Percentiles rank a stretch among this genome's conserved stretches.
Conservation (phyloP, 2,329 filamentous ascomycete species). For the Fusarium tuaranense region DNA sequence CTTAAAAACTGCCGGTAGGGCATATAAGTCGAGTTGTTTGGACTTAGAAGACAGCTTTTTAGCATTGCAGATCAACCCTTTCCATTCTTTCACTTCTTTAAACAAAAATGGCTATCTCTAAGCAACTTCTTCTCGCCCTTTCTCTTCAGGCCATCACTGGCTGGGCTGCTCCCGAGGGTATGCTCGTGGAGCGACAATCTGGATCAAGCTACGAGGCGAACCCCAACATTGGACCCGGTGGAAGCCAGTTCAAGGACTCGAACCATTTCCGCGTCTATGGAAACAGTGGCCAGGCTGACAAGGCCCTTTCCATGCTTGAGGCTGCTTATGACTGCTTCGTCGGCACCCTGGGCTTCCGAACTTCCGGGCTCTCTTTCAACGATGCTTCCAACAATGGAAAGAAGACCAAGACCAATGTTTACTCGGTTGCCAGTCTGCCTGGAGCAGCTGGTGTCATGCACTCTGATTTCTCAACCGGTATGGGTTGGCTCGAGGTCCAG, state of each 20-base stretch:
- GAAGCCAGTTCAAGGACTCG: constrained; percentile 45
- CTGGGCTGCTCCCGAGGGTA: background rate
- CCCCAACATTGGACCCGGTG: constrained; percentile 46
- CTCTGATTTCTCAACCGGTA: constrained; percentile 52
- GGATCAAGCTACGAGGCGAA: constrained; percentile 40
- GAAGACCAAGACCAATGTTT: constrained; percentile 60
- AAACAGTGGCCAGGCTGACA: constrained; percentile 36
- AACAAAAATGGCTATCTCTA: constrained; percentile 1
- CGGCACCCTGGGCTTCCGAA: constrained; percentile 50
- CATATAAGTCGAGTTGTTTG: background rate
- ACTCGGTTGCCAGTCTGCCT: constrained; percentile 52
- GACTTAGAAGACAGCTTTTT: background rate
- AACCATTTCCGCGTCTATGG: constrained; percentile 54
- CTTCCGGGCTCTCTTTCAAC: constrained; percentile 51
- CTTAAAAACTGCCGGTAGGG: background rate
- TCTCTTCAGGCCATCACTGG: constrained; percentile 1
- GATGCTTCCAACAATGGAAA: constrained; percentile 51
- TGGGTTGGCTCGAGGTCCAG: constrained; percentile 57
- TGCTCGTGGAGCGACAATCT: constrained; percentile 1
- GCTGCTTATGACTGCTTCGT: constrained; percentile 57
- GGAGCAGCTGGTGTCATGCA: constrained; percentile 57
- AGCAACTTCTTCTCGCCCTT: background rate
- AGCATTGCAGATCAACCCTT: background rate
- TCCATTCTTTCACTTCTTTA: background rate
- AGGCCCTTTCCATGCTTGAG: constrained; percentile 55